Evolutionary conservation across 2,329 filamentous ascomycete species (phyloP).

Genomic region (Ambrosiella beaveri): DNA sequence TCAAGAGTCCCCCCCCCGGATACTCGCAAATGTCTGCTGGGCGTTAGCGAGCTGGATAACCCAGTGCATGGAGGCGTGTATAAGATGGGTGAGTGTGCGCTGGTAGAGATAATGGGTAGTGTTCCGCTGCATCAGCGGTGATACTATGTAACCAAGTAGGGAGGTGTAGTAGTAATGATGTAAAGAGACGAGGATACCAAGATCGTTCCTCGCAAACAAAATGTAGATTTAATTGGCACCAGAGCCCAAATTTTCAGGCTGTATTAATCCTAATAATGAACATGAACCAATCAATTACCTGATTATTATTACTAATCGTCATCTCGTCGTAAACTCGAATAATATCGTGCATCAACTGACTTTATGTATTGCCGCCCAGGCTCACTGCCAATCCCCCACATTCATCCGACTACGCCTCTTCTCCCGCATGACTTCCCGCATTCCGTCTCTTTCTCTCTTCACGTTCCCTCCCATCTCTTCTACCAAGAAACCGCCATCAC

Average conservation of each 20-base stretch:
- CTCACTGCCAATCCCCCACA: conserved; percentile 6
- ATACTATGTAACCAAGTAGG: too few species aligned
- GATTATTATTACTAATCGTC: not conserved
- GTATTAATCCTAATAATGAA: not conserved
- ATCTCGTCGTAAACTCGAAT: not conserved
- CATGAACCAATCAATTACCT: not conserved
- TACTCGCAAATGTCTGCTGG: too few species aligned
- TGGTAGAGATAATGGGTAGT: not conserved
- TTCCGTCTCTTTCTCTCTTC: not conserved
- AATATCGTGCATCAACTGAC: not conserved
- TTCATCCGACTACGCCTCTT: conserved; percentile 10
- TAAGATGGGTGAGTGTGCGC: not conserved
- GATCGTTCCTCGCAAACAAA: too few species aligned
- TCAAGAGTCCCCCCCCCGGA: too few species aligned
- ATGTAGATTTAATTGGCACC: too few species aligned
- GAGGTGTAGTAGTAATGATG: too few species aligned
- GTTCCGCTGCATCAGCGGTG: not conserved
- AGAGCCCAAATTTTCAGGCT: too few species aligned
- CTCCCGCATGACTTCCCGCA: not conserved
- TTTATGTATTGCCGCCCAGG: not conserved
- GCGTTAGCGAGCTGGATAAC: not conserved
- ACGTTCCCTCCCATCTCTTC: not conserved
- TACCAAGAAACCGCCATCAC: not conserved
- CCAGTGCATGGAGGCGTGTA: not conserved
- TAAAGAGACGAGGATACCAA: too few species aligned